A percentile compares a stretch with the other conserved stretches of the same genome.
phyloP scores from a whole-genome alignment of 2,329 filamentous ascomycete genomes.

The Elsinoe fawcettii region DNA sequence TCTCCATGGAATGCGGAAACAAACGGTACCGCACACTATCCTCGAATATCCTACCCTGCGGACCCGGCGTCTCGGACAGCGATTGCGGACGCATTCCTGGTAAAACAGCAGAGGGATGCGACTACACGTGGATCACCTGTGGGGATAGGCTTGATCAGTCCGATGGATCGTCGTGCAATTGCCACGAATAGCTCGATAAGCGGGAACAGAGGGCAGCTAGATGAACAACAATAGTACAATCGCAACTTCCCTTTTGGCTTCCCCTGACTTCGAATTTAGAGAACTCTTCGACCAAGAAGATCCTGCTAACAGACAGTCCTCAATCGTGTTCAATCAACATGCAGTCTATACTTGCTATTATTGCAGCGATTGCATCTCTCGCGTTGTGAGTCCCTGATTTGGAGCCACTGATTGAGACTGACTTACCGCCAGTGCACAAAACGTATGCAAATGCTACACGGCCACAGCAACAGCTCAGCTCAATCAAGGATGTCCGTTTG shows the following conservation, averaged over 20 bases:
- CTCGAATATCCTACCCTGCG: no score
- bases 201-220: neutral
- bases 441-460: conserved; percentile 14
- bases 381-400: neutral
- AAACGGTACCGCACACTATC: no score
- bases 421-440: neutral
- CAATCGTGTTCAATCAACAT: neutral
- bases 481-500: conserved; percentile 13
- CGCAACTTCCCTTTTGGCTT: neutral
- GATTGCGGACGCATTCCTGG: no score
- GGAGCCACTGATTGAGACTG: neutral
- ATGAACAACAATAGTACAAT: neutral
- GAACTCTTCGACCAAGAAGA: neutral
- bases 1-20: neutral
- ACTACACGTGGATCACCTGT: neutral
- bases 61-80: no score
- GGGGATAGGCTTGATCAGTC: no score
- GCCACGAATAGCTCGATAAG: neutral
- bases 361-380: neutral
- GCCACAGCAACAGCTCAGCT: conserved; percentile 8
- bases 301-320: neutral
- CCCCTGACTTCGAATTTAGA: neutral
- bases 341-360: neutral
- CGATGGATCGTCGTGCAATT: no score
- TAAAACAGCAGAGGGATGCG: no score